Conservation (phyloP, 176 grass and related monocot genomes). For the Echinochloa phyllopogon region DNA sequence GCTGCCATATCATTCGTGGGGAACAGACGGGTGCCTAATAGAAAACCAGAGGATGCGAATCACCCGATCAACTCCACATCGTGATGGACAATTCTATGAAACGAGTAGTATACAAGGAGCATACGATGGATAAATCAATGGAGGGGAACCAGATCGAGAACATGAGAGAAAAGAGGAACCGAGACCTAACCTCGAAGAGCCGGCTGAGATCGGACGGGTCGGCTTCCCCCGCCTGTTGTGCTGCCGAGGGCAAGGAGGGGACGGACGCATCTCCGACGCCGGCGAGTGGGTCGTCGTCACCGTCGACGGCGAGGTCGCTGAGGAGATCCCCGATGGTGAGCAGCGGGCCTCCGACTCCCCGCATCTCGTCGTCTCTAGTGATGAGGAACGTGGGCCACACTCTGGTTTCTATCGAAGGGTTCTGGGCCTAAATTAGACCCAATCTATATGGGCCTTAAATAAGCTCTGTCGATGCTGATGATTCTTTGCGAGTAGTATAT, state of each 20-base stretch:
- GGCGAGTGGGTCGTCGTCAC: slow-evolving; percentile 33
- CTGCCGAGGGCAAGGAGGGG: slow-evolving; percentile 30
- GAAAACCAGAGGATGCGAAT: no score
- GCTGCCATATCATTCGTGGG: no score
- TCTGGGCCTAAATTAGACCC: neutral
- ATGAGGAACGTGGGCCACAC: neutral
- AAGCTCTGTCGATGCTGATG: no score
- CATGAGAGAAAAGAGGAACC: neutral
- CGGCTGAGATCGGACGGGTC: slow-evolving; percentile 57
- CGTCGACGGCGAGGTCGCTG: slow-evolving; percentile 73
- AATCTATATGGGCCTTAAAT: neutral
- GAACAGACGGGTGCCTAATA: no score
- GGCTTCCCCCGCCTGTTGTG: slow-evolving; percentile 13
- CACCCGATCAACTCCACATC: no score
- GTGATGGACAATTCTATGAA: no score
- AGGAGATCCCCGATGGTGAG: slow-evolving; percentile 83
- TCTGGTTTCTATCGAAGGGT: neutral
- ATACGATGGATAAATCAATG: no score
- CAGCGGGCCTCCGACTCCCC: slow-evolving; percentile 83
- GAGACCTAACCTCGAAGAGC: slow-evolving; percentile 60
- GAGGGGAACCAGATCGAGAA: neutral
- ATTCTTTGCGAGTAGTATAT: no score
- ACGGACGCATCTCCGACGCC: slow-evolving; percentile 13
- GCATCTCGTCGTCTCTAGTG: slow-evolving; percentile 43
- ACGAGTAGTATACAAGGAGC: no score